phyloP scores from a whole-genome alignment of 1,284 basidiomycete species.

The Vanrija pseudolonga region DNA sequence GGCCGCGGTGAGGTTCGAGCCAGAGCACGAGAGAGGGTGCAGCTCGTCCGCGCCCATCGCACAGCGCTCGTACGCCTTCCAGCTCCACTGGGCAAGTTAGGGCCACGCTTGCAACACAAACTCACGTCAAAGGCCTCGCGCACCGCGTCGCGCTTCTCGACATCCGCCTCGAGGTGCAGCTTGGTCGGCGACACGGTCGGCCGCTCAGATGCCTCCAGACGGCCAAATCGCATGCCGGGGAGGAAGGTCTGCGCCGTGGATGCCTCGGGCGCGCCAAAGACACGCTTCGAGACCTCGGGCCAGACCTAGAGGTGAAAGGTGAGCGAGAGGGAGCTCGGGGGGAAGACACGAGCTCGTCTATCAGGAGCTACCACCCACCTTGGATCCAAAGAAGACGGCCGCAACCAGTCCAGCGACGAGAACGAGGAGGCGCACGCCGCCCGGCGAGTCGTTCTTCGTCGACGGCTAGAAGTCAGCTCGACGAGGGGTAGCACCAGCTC shows the following conservation, averaged over 20 bases:
- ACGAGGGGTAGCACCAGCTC: not conserved
- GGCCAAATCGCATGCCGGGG: slow-evolving; percentile 9
- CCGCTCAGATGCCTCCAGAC: slow-evolving; percentile 11
- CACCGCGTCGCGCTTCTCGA: slow-evolving; percentile 62
- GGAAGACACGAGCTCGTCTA: not conserved
- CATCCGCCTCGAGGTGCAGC: slow-evolving; percentile 54
- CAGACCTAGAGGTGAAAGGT: not conserved
- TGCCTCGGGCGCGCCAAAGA: not conserved
- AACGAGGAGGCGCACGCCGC: not conserved
- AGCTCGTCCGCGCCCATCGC: slow-evolving; percentile 84
- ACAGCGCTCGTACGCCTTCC: slow-evolving; percentile 75
- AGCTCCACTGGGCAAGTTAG: slow-evolving; percentile 59
- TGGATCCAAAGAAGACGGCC: not conserved
- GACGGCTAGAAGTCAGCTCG: not conserved
- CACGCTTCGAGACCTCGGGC: not conserved
- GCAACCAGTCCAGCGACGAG: not conserved
- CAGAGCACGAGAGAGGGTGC: slow-evolving; percentile 71
- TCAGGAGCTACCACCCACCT: not conserved
- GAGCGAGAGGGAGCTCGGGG: too few species aligned
- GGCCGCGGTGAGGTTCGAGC: slow-evolving; percentile 67
- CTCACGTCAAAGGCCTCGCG: slow-evolving; percentile 72
- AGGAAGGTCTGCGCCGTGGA: not conserved
- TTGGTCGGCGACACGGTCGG: slow-evolving; percentile 5
- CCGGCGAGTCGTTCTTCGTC: not conserved
- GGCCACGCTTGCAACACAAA: not conserved